Conservation (phyloP, 73 alveolate species). For the Tetrahymena borealis region DNA sequence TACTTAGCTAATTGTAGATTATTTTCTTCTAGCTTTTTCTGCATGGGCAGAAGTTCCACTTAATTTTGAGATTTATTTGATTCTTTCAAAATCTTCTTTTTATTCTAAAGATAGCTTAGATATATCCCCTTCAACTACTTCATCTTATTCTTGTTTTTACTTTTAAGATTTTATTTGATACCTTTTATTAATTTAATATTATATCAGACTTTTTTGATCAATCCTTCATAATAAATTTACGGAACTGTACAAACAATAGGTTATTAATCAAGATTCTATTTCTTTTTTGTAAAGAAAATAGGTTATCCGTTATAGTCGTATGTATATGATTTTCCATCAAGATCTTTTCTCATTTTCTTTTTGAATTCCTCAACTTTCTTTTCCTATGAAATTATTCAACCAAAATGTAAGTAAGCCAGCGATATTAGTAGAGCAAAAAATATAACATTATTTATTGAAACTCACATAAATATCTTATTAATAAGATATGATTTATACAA, state of each 20-base stretch:
- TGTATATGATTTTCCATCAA: not conserved
- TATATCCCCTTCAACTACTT: not conserved
- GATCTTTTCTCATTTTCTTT: not conserved
- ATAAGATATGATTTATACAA: not conserved
- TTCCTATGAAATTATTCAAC: not conserved
- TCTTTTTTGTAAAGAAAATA: not conserved
- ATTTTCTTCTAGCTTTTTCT: not conserved
- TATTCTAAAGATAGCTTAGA: not conserved
- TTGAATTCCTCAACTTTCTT: not conserved
- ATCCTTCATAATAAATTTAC: not conserved
- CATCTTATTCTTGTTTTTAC: not conserved
- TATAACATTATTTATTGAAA: too few species aligned
- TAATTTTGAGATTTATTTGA: not conserved
- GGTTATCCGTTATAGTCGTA: not conserved
- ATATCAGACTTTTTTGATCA: too few species aligned
- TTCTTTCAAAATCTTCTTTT: not conserved
- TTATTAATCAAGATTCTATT: not conserved
- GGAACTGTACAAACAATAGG: not conserved
- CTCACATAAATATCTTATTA: not conserved
- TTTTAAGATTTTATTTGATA: not conserved
- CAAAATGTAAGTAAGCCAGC: too few species aligned
- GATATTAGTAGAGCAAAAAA: too few species aligned
- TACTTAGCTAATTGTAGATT: not conserved
- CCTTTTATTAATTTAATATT: too few species aligned
- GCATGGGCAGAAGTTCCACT: not conserved